Base-by-base conservation (phyloP, 2,329 filamentous ascomycete genomes). In the Ophiostoma perfectum region DNA sequence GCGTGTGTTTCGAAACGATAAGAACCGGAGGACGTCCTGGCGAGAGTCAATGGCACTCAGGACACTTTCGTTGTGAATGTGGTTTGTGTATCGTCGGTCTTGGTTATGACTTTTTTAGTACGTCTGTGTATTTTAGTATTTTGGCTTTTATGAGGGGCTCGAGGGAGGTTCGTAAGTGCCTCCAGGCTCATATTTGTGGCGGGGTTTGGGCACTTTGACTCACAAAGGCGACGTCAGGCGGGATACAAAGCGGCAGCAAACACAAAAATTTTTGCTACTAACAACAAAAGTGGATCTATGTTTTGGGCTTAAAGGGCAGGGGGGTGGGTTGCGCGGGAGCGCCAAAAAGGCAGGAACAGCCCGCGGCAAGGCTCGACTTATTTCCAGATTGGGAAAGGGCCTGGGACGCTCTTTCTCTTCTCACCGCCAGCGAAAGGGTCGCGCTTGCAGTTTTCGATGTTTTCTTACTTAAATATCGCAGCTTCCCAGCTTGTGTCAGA, bases 131-230 rank as follows among this genome's bases (percentile, higher is more conserved):
- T 36, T 65, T 49, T 64, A 47, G 64, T 63, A 45, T 41, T 64
- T 64, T 64, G 63, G 42, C 63, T 64, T 4, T 52, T 36, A 64
- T 64, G 65, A 69, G 68, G 65, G 68, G 65, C 58, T 65, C 39
- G 38, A 39, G n/a, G 47, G 63, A 67, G 66, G 27, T 27, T 42
- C 42, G 47, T 42, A 36, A 16, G 65, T 38, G 47, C n/a, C 44
- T 45, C 49, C 18, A 27, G 44, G 38, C 52, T n/a, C 38, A 52
- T 58, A 65, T 64, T 27, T 44, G 9, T 64, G 55, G 64, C 64
- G 68, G 58, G 67, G 66, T 69, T 69, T 63, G 18, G 27, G 38
- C 60, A 70, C 67, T 70, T 70, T 73, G 70, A 72, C 49, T 73
- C 67, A 71, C 49, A 55, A 55, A 55, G 49, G 27, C 66, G 55